Evolutionary conservation across 78 protist genomes (phyloP), one percentile per base, ranked within the genome.

Genomic region (Cavenderia fasciculata): DNA sequence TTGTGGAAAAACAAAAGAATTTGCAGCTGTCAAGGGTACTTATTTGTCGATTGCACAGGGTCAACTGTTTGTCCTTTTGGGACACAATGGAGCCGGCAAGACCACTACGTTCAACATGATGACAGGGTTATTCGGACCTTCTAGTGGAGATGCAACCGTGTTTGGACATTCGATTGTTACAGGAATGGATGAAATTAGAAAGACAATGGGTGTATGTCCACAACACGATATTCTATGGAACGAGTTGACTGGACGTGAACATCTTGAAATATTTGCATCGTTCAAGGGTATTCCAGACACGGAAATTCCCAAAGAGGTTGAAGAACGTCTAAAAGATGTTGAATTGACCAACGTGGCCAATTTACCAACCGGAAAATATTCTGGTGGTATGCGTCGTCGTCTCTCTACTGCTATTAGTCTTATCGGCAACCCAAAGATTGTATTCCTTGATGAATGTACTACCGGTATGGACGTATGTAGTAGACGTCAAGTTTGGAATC

Each of bases 1-100:
- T 34, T 61, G 69, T 61, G 69, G 69, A 6, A 31, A 40, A 6
- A n/a, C 36, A 27, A 61, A 61, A 40, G 44, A 41, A 3, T 70
- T 46, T 29, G 76, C 25, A 11, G 75, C 75, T 12, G 75, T 69
- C 51, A 23, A 69, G 14, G 29, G 29, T 12, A 69, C 59, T 29
- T 46, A 38, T 46, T 34, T 69, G 31, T 40, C 59, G 23, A 69
- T 69, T 46, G 36, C 23, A 23, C 4, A 46, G 3, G 84, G 87
- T 29, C 54, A 33, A 34, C 47, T 61, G 8, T 57, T 56, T 57
- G 71, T 34, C 2, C 52, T 94, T 19, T 75, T 90, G 51, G 96
- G 94, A 0, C 94, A 33, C n/a, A 90, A 94, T 73, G 96, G 95
- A 40, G 86, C 86, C 10, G 89, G 85, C 34, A 95, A 96, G 85